Evolutionary conservation across 768 basidiomycete genomes (phyloP), one percentile per base, ranked within the genome.

Genomic region (Rhodotorula toruloides): DNA sequence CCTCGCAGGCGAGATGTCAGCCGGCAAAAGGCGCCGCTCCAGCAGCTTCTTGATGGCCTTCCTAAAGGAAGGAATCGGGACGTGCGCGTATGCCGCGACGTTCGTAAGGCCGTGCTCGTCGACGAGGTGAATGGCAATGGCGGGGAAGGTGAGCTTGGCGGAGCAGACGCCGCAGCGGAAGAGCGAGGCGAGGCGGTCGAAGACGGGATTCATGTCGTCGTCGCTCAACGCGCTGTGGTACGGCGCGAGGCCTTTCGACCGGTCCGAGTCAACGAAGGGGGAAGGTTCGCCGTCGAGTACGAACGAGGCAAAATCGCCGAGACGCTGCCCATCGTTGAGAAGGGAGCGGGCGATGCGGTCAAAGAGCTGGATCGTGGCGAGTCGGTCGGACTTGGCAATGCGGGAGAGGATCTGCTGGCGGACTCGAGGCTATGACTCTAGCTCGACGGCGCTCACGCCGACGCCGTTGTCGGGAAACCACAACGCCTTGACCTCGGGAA

Each of bases 321-420:
- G 19, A 10, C 40, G 10, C 12, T 10, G 12, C 10, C 10, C 12
- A 40, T 40, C 12, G 10, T 40, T 19, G 12, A 19, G 43, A 5
- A 22, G 43, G 21, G 43, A 3, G 21, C n/a, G n/a, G n/a, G n/a
- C 43, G 21, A 44, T 3, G 43, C 43, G 43, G 16, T 14, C 14
- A 25, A 44, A 44, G 42, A 61, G 52, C 42, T 52, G 44, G 52
- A 61, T 37, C 50, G 53, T 50, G 60, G 54, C 21, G 52, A 32
- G 36, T 52, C 53, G 60, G 52, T 54, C 49, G 49, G 43, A 43
- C 42, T 52, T 42, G 44, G 54, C 49, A 52, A 61, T 42, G 52
- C 54, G 27, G 42, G 37, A 21, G 40, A 19, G 43, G 32, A 47
- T 47, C 12, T 2, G 9, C 9, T 44, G 29, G 57, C 19, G 10